These are phyloP conservation scores for Lentinula novae-zelandiae DNA, from an alignment of 1,284 basidiomycete genomes.

Conservation along the genomic window DNA sequence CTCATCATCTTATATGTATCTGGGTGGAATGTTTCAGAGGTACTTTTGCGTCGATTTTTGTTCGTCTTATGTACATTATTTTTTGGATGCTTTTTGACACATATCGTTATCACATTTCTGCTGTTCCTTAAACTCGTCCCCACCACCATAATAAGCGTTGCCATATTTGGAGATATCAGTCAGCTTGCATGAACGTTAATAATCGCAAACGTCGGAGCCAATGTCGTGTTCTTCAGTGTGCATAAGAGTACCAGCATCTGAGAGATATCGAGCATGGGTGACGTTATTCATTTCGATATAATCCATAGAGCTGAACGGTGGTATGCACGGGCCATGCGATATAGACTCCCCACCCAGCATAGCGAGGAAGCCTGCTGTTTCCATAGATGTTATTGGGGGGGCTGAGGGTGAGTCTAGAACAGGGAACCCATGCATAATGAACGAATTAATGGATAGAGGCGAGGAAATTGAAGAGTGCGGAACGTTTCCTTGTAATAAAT, in stretches of 20 bases:
- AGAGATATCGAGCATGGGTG: too few relatives aligned
- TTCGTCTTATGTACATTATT: neutral
- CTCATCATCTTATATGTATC: neutral
- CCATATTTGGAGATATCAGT: too few relatives aligned
- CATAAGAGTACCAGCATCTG: too few relatives aligned
- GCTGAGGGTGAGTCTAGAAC: neutral
- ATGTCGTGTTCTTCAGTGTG: too few relatives aligned
- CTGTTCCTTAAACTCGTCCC: too few relatives aligned
- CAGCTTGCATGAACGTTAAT: too few relatives aligned
- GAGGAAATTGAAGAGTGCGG: neutral
- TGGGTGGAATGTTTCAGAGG: neutral
- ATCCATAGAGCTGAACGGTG: conserved; percentile 9
- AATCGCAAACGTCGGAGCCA: too few relatives aligned
- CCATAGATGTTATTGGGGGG: neutral
- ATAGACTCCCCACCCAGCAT: conserved; percentile 25
- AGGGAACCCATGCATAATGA: neutral
- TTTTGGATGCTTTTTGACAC: neutral
- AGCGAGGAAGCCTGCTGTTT: conserved; percentile 18
- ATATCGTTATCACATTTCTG: neutral
- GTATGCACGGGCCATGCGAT: conserved; percentile 23
- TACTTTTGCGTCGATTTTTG: neutral
- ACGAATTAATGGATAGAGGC: neutral
- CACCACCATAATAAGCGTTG: too few relatives aligned
- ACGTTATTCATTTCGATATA: neutral
- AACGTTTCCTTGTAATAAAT: neutral